Evolutionary conservation across 805 yeast species (phyloP).

Genomic region (Scheffersomyces ergatensis): DNA sequence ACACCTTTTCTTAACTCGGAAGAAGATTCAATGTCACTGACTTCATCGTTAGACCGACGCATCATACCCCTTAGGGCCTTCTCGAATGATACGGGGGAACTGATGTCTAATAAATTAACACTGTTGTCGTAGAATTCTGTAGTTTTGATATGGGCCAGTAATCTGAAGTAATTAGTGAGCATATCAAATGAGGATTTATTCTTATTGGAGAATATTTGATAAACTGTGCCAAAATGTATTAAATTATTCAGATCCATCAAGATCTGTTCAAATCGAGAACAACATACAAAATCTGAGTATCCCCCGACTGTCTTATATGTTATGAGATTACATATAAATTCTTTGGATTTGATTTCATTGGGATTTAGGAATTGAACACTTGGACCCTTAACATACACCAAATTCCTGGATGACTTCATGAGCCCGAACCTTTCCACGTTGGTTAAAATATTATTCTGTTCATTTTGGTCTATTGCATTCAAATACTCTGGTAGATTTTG

Average conservation of each 20-base stretch:
- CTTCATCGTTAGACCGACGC: background rate
- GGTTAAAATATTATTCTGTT: background rate
- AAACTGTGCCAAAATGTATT: conserved; percentile 11
- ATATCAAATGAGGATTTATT: background rate
- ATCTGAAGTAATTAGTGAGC: conserved; percentile 2
- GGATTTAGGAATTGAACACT: background rate
- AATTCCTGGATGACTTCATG: background rate
- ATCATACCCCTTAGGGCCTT: conserved; percentile 1
- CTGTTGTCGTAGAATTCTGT: background rate
- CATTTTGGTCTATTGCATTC: background rate
- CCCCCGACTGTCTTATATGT: conserved; percentile 6
- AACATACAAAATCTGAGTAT: conserved; percentile 6
- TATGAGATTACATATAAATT: conserved; percentile 8
- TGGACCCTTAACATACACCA: background rate
- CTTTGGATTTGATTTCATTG: conserved; percentile 11
- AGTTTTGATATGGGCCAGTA: background rate
- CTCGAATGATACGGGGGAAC: conserved; percentile 4
- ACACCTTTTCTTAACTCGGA: background rate
- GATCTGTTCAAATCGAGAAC: conserved; percentile 8
- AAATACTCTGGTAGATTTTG: background rate
- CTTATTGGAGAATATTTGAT: conserved; percentile 4
- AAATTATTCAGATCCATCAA: conserved; percentile 10
- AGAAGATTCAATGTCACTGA: background rate
- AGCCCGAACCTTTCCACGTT: background rate
- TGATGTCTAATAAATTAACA: conserved; percentile 5